Base-by-base conservation (phyloP, 371 early-diverging fungal species). In the Mortierella sp. region DNA sequence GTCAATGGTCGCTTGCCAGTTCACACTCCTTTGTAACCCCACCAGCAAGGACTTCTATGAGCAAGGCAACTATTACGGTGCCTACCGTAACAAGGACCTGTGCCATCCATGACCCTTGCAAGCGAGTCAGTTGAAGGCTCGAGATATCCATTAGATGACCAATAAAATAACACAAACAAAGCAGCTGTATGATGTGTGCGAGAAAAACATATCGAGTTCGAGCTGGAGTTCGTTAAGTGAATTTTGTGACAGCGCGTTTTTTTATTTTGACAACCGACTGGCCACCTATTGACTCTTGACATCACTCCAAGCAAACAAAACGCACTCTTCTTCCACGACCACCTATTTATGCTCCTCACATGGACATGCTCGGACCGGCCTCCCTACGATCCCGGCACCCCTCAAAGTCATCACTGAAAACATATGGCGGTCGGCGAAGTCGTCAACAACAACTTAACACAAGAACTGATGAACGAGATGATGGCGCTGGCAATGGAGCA, bases 371-470 rank as follows among this genome's bases (percentile, higher is more conserved):
- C 38, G 85, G 71, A 44, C 78, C 85, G 21, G 75, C 73, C 21
- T 81, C 85, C 74, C 65, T 84, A 72, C 85, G 82, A 70, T 76
- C 79, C 44, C 75, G 79, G 54, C 84, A 80, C 44, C 74, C 80
- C 32, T 27, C 75, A 32, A 74, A 76, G 43, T 56, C 84, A 29
- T 58, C 71, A 5, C 71, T 81, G 29, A 84, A 76, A 49, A 84
- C 85, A 21, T 84, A 84, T 43, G 81, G 85, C 29, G 76, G 75
- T 49, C 78, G 83, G 18, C 16, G 48, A 24, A 56, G 43, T 18
- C 68, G 68, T 68, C 68, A 68, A 38, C 63, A 63, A 56, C 63
- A 63, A 18, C 35, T 5, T 14, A 63, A 11, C 74, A 18, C 63
- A 55, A 27, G 16, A 43, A 43, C 24, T 11, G 21, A 35, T 21